Conservation (phyloP, 2,329 filamentous ascomycete genomes). For the Phyllosticta citribraziliensis region DNA sequence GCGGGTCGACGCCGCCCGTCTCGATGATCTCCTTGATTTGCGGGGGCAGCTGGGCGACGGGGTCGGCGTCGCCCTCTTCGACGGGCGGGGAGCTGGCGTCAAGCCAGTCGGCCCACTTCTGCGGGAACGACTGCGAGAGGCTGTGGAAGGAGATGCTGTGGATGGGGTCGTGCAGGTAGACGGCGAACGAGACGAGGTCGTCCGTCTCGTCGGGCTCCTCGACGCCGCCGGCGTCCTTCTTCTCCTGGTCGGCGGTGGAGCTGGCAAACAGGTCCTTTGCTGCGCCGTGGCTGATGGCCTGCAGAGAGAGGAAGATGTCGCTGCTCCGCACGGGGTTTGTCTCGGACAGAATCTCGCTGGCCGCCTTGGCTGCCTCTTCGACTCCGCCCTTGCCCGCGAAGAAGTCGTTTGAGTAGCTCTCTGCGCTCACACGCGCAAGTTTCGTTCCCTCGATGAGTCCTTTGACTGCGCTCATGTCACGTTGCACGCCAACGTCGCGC, state of each 20-base stretch:
- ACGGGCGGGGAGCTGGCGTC: constrained; percentile 50
- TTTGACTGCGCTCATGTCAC: constrained; percentile 69
- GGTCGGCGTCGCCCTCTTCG: constrained; percentile 26
- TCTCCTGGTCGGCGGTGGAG: constrained; percentile 45
- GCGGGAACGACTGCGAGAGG: constrained; percentile 72
- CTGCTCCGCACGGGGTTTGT: constrained; percentile 84
- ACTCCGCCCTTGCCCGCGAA: constrained; percentile 69
- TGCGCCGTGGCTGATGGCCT: constrained; percentile 62
- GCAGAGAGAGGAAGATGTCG: constrained; percentile 91
- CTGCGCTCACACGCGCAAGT: constrained; percentile 78
- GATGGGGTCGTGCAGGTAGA: constrained; percentile 78
- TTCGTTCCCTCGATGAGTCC: constrained; percentile 83
- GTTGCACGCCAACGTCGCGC: constrained; percentile 59
- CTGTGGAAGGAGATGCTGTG: constrained; percentile 82
- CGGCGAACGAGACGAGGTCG: constrained; percentile 60
- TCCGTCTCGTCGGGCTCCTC: constrained; percentile 49
- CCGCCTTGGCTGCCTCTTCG: constrained; percentile 68
- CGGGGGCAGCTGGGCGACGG: constrained; percentile 51
- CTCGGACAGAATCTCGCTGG: constrained; percentile 69
- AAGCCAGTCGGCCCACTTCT: constrained; percentile 83
- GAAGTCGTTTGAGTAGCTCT: constrained; percentile 78
- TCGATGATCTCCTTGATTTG: constrained; percentile 80
- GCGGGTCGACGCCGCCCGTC: constrained; percentile 68
- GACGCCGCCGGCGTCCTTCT: constrained; percentile 45
- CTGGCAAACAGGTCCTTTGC: constrained; percentile 59